Evolutionary conservation across 2,329 filamentous ascomycete species (phyloP).

Genomic region (Trichophyton schoenleinii): DNA sequence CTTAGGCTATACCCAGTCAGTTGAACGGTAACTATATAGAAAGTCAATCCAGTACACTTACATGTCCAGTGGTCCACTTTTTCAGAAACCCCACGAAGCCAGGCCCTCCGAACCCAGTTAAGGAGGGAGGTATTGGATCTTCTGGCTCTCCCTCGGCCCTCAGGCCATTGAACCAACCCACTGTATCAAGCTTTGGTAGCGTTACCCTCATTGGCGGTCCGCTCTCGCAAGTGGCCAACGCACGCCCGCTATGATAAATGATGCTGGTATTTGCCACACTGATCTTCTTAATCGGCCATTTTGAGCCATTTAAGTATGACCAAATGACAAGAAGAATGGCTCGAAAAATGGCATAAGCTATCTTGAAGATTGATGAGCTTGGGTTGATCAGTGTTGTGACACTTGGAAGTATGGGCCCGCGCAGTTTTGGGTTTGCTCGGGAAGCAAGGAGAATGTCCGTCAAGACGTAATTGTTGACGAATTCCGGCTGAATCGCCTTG

Average conservation of each 20-base stretch:
- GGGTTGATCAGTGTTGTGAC: constrained; percentile 54
- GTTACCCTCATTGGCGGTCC: constrained; percentile 55
- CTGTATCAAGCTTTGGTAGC: constrained; percentile 51
- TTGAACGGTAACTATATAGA: background rate
- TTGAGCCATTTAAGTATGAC: constrained; percentile 46
- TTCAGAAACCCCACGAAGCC: background rate
- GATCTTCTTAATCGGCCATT: constrained; percentile 49
- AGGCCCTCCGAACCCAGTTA: background rate
- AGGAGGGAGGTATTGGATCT: constrained; percentile 3
- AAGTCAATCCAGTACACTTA: background rate
- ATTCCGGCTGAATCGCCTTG: constrained; percentile 43
- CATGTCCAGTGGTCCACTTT: background rate
- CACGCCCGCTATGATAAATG: constrained; percentile 55
- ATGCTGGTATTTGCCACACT: constrained; percentile 59
- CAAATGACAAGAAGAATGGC: constrained; percentile 46
- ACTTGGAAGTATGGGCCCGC: constrained; percentile 51
- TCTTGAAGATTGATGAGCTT: constrained; percentile 39
- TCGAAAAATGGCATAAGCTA: constrained; percentile 43
- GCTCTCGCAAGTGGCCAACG: constrained; percentile 57
- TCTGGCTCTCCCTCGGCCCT: constrained; percentile 35
- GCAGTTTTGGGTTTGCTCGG: constrained; percentile 35
- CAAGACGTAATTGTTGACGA: constrained; percentile 56
- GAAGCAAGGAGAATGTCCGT: constrained; percentile 53
- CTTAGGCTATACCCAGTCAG: constrained; percentile 42
- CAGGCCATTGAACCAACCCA: constrained; percentile 57